Evolutionary conservation across 2,329 filamentous ascomycete species (phyloP).

Genomic region (Paecilomyces niveus): DNA sequence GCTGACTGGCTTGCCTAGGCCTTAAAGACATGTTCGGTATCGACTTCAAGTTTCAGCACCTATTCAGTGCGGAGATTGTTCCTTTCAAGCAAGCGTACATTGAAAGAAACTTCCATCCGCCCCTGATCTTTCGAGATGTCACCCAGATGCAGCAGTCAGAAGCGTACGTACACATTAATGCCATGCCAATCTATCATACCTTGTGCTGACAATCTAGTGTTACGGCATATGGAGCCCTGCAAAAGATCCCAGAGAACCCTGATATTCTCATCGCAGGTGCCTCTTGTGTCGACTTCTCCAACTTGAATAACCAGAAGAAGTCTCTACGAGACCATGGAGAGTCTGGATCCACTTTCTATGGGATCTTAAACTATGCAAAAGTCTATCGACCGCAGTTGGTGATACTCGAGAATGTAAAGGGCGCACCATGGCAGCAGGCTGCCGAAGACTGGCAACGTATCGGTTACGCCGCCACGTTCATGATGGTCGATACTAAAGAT

Average conservation of each 20-base stretch:
- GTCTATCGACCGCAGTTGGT: conserved; percentile 55
- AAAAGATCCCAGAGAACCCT: conserved; percentile 48
- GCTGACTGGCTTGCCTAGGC: neutral
- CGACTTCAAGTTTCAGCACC: conserved; percentile 44
- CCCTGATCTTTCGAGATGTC: conserved; percentile 53
- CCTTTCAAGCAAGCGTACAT: conserved; percentile 60
- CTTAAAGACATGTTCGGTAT: conserved; percentile 23
- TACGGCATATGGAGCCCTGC: conserved; percentile 59
- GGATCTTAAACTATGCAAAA: conserved; percentile 52
- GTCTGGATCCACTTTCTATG: conserved; percentile 58
- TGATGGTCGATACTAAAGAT: conserved; percentile 59
- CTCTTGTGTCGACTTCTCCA: conserved; percentile 69
- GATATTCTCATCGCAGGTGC: conserved; percentile 67
- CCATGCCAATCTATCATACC: conserved; percentile 3
- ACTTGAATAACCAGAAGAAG: conserved; percentile 53
- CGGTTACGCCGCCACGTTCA: conserved; percentile 48
- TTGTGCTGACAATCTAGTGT: conserved; percentile 36
- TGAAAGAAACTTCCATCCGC: conserved; percentile 49
- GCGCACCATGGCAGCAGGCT: conserved; percentile 53
- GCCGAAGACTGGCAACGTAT: conserved; percentile 39
- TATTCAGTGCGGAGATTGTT: conserved; percentile 59
- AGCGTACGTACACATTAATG: conserved; percentile 39
- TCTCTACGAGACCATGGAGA: conserved; percentile 51
- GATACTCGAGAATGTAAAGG: conserved; percentile 64
- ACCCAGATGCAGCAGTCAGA: conserved; percentile 44